Evolutionary conservation across 805 yeast genomes (phyloP), one percentile per base, ranked within the genome.

Genomic region (Torulaspora quercuum): DNA sequence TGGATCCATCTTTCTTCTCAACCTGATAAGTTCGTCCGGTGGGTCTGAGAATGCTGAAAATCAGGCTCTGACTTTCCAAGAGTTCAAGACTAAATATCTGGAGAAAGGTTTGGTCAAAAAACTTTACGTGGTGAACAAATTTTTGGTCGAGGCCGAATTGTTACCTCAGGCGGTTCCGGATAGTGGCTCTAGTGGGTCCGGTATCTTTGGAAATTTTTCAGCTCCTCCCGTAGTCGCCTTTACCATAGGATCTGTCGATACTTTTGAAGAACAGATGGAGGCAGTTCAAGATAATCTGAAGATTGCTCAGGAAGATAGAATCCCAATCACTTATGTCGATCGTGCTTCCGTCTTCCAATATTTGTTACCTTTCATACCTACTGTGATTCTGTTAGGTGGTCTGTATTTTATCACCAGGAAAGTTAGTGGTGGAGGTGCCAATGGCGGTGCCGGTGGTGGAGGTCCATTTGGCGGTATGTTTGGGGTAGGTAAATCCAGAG

Each of bases 231-330:
- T 72, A 7, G 82, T 81, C 6, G 71, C 73, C 3, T 89, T 89
- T 66, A 82, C 95, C 9, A 86, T 89, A 52, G 96, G 97, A 3
- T 84, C 95, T 0, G 79, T 87, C 5, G 89, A 84, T 46, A 69
- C 76, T 14, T 85, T 89, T 53, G 97, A 89, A 63, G 85, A 84
- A 37, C 88, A 85, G 51, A 69, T 89, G 69, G 81, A 76, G 41
- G 71, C 70, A 28, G 72, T 81, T 8, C 95, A 88, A 63, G 82
- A 82, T 49, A 70, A 70, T 33, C 69, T 82, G 45, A 73, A 77
- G 10, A 79, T 86, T 37, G 79, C 89, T 0, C 64, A 77, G 17
- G 73, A 70, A 8, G 85, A 81, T 52, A 70, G 95, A 46, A 69
- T 88, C 35, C 95, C 96, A 4, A 81, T 89, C 18, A 63, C 75